Conservation (phyloP, 2,329 filamentous ascomycete species). For the Beauveria sp. region DNA sequence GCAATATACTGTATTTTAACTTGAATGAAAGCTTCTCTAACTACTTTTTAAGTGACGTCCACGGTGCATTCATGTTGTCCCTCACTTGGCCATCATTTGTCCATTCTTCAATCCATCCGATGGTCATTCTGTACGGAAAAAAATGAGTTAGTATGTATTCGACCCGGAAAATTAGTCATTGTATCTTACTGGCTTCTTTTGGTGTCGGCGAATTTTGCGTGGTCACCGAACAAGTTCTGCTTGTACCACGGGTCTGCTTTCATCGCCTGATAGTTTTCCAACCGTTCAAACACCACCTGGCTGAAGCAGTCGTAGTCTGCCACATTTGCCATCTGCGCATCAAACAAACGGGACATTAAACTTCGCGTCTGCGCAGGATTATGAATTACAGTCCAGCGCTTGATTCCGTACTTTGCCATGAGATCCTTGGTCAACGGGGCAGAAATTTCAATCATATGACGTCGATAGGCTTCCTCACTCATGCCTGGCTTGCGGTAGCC, state of each 20-base stretch:
- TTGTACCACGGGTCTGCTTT: conserved; percentile 42
- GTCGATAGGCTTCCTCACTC: conserved; percentile 37
- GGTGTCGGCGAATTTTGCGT: conserved; percentile 43
- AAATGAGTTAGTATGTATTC: neutral
- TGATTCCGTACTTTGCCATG: conserved; percentile 42
- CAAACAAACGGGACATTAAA: conserved; percentile 32
- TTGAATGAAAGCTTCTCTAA: neutral
- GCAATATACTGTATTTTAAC: neutral
- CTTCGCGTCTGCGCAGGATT: conserved; percentile 21
- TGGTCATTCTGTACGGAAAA: conserved; percentile 29
- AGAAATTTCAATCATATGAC: conserved; percentile 38
- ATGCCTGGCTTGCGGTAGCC: conserved; percentile 40
- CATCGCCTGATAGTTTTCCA: conserved; percentile 40
- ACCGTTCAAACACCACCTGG: conserved; percentile 35
- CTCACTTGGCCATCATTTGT: conserved; percentile 29
- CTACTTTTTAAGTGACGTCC: neutral
- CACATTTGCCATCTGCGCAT: conserved; percentile 39
- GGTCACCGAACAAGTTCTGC: conserved; percentile 34
- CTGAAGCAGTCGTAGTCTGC: conserved; percentile 43
- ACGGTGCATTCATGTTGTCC: conserved; percentile 4
- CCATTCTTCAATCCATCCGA: conserved; percentile 38
- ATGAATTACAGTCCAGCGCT: conserved; percentile 40
- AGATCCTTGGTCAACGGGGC: conserved; percentile 39
- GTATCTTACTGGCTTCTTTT: conserved; percentile 25
- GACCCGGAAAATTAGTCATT: neutral